Evolutionary conservation across 768 basidiomycete genomes (phyloP), one percentile per base, ranked within the genome.

Genomic region (Omphalotus guepiniiformis): DNA sequence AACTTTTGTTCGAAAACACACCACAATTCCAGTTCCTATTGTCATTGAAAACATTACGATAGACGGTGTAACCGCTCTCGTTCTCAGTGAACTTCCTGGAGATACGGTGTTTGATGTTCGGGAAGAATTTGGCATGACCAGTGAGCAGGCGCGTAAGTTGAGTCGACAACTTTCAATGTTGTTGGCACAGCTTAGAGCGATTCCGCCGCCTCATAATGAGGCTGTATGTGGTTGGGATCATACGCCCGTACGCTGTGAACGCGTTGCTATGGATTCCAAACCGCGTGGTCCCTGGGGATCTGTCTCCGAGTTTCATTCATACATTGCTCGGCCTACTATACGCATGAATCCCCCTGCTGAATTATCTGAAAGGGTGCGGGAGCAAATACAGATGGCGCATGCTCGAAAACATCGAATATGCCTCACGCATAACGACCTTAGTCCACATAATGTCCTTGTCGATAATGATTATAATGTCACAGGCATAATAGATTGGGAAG

Each of bases 391-490:
- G 19, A 25, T 26, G 12, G 53, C 39, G 4, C 55, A 50, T 37
- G 23, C 53, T 13, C 26, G 42, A 3, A 13, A 21, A 13, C 38
- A 55, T 34, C 27, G 41, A 6, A 21, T 55, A n/a, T 53, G 56
- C 28, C 36, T 69, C 48, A 58, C 58, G 35, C 69, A 70, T 49
- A 65, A 66, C 49, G 69, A 70, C 50, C 40, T 70, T 23, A 64
- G 62, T 29, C 60, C 64, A 8, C 65, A 64, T n/a, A 70, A 69
- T 51, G 49, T 69, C 15, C 57, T 71, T 19, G 53, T 69, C 15
- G 60, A 63, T 42, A 39, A 53, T 1, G 21, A 58, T 0, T 53
- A 54, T 23, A 50, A 51, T 13, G 35, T 57, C 12, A 47, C 56
- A 3, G 56, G 58, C 29, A 52, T 59, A n/a, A 42, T 57, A 22